Base-by-base conservation (phyloP, 1,284 basidiomycete species). In the Wallemia mellicola region DNA sequence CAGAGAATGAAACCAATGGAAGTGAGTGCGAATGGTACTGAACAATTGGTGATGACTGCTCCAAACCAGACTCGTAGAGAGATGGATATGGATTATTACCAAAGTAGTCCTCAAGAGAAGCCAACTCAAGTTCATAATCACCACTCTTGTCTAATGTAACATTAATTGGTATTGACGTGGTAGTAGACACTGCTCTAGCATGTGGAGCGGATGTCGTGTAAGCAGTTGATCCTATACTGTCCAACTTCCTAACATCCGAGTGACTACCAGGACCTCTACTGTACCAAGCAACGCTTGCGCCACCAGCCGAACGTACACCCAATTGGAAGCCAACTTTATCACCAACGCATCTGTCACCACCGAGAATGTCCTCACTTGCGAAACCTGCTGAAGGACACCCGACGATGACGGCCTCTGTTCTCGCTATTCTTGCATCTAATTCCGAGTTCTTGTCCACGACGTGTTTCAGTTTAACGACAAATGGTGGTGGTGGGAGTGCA, bases 211-310 rank as follows among this genome's bases (percentile, higher is more conserved):
- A 57, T 28, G 60, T n/a, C 19, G 61, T 28, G 33, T 69, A 75
- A 48, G 77, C 78, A 67, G 87, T 82, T 60, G 89, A 86, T 1
- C 84, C 85, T 67, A 88, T 84, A 11, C 88, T 82, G 27, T 81
- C 71, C 60, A 83, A 85, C 54, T 76, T 72, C 64, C 86, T 80
- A 59, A 60, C 57, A 22, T 61, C 33, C 54, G n/a, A n/a, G n/a
- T 73, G 72, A 61, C 73, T 73, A 48, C 77, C 76, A 64, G 81
- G 76, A 60, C 79, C 70, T 54, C 79, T 76, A 66, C 79, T 79
- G 65, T 77, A 75, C 83, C 84, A 89, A 38, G 77, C 75, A 58
- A 87, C 73, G 64, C 78, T 81, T 62, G 89, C 74, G 2, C 86
- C 82, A 24, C 84, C 81, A 1, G 87, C 80, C 5, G 86, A 86